Base-by-base conservation (phyloP, 176 grass and related monocot species). In the Oryza glumipatula region DNA sequence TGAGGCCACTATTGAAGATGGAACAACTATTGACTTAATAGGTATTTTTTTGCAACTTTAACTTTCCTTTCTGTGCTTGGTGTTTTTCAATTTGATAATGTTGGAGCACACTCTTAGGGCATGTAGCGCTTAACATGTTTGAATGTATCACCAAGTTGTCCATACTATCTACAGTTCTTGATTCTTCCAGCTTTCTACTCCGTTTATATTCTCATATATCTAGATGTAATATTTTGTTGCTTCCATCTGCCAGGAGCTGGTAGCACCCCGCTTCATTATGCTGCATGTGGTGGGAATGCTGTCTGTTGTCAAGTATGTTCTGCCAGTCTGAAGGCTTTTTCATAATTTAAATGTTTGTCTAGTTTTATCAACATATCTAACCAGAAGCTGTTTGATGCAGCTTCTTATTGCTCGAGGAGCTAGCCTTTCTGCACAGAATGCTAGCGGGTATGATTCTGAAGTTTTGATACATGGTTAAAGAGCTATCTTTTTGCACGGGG, bases 261-360 rank as follows among this genome's bases (percentile, higher is more conserved):
- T 81, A 99, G 96, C 88, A 99, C 91, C 48, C 91, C 93, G 35
- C 89, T 99, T 80, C 96, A 96, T 90, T 99, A 99, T 80, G 93
- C 91, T 82, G 96, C 96, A 70, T 96, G 93, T 82, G 93, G 96
- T 72, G 96, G 96, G 89, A 99, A 96, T 88, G 83, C 86, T 73
- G 81, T 90, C 47, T 99, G 93, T 82, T 99, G 96, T 84, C 93
- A 99, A 83, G 96, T 96, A 95, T 80, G 91, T 85, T 86, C 13
- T 73, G 23, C 74, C 79, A 81, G 13, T 49, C 65, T 51, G 33
- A 72, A 28, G 47, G 11, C 9, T 58, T 11, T 23, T 77, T 76
- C 38, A 38, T 36, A 66, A 9, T 84, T 77, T 47, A 71, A 63
- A 77, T 86, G 67, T 82, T 73, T 47, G 19, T 0, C 4, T 80